A percentile compares a stretch with the other conserved stretches of the same genome.
phyloP scores from a whole-genome alignment of 768 basidiomycete species.

The Rhodotorula graminis region DNA sequence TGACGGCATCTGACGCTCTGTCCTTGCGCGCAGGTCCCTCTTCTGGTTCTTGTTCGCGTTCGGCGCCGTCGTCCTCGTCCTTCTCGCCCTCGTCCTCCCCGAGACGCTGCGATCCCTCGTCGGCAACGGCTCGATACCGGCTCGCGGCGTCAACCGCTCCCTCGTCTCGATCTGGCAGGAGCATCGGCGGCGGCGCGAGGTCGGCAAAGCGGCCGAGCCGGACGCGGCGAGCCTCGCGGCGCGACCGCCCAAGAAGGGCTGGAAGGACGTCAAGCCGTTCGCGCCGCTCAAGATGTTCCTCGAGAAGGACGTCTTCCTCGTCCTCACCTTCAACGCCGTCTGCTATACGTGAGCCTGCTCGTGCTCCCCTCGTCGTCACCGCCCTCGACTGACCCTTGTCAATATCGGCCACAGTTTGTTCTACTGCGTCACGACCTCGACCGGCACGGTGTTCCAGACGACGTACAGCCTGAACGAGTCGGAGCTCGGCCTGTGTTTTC shows the following conservation, averaged over 20 bases:
- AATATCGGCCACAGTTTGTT: slow-evolving; percentile 49
- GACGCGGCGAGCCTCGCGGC: slow-evolving; percentile 15
- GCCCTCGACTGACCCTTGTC: too few species aligned
- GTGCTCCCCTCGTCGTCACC: not conserved
- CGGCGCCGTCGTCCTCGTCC: slow-evolving; percentile 21
- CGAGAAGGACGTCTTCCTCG: slow-evolving; percentile 55
- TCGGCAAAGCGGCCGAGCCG: too few species aligned
- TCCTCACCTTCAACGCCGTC: slow-evolving; percentile 43
- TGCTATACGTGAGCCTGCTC: slow-evolving; percentile 23
- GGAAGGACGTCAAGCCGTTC: slow-evolving; percentile 20
- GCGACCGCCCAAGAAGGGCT: slow-evolving; percentile 27
- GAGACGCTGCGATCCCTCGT: slow-evolving; percentile 50
- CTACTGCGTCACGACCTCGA: slow-evolving; percentile 59
- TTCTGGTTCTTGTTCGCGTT: slow-evolving; percentile 35
- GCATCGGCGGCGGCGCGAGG: not conserved
- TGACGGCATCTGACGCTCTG: too few species aligned
- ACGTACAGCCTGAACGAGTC: slow-evolving; percentile 62
- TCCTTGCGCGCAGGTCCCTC: slow-evolving; percentile 33
- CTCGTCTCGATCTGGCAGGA: slow-evolving; percentile 46
- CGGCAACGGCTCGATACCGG: slow-evolving; percentile 52
- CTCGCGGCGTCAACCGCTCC: slow-evolving; percentile 45
- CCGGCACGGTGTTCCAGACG: slow-evolving; percentile 59
- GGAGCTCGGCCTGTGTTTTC: slow-evolving; percentile 69
- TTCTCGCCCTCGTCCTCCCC: slow-evolving; percentile 31
- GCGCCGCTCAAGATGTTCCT: slow-evolving; percentile 53